Evolutionary conservation across 768 basidiomycete species (phyloP).

Genomic region (Gautieria morchelliformis): DNA sequence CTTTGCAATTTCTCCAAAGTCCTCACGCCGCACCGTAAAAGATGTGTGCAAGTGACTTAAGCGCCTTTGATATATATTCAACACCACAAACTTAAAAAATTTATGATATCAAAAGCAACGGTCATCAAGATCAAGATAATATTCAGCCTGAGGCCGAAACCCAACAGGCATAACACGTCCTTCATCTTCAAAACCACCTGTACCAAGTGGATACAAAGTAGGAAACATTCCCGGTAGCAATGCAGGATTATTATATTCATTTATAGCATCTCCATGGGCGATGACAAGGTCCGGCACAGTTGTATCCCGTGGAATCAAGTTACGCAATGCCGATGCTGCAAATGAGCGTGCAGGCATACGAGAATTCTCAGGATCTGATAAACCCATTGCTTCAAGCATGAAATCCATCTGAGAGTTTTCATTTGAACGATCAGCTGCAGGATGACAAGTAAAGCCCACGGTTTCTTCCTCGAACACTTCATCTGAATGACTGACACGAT

Average conservation of each 20-base stretch:
- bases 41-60: slow-evolving; percentile 22
- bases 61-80: slow-evolving; percentile 32
- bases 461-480: slow-evolving; percentile 7
- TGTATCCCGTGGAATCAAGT: slow-evolving; percentile 12
- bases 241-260: slow-evolving; percentile 27
- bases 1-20: slow-evolving; percentile 20
- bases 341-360: slow-evolving; percentile 14
- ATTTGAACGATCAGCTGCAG: slow-evolving; percentile 14
- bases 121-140: slow-evolving; percentile 24
- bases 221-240: slow-evolving; percentile 34
- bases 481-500: slow-evolving; percentile 12
- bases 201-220: slow-evolving; percentile 33
- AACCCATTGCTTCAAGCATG: slow-evolving; percentile 20
- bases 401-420: no score
- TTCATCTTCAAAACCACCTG: slow-evolving; percentile 32
- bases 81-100: slow-evolving; percentile 32
- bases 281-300: slow-evolving; percentile 14
- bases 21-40: slow-evolving; percentile 19
- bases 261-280: slow-evolving; percentile 26
- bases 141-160: slow-evolving; percentile 25
- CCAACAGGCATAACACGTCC: slow-evolving; percentile 13
- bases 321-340: not conserved
- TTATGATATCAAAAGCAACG: slow-evolving; percentile 27
- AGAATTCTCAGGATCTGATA: slow-evolving; percentile 17
- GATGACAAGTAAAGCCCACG: slow-evolving; percentile 8